Evolutionary conservation across 2,329 filamentous ascomycete species (phyloP), one percentile per base, ranked within the genome.

Genomic region (Cadophora sp.): DNA sequence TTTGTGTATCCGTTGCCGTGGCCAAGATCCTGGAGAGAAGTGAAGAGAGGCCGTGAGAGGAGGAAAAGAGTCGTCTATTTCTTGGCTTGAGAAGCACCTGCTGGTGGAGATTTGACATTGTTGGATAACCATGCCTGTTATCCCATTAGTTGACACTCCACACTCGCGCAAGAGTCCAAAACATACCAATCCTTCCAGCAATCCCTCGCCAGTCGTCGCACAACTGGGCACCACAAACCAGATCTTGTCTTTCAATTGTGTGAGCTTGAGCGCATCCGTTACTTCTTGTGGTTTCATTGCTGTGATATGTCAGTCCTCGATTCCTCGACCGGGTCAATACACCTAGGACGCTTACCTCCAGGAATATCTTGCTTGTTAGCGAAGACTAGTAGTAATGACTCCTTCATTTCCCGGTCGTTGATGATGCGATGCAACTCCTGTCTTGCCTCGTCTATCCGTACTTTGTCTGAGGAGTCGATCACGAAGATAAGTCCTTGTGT

Each of bases 401-500:
- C 95, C 83, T 96, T 94, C 89, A 98, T 95, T 86, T 99, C 96
- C 73, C 95, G 91, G 80, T 98, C 96, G 81, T 97, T 96, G 83
- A 98, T 93, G 83, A 98, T 98, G 79, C 95, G 92, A 84, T 97
- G 94, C 73, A 99, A 86, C 81, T 99, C 96, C 80, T 93, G 92
- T 76, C 91, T 89, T 66, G 96, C 96, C 83, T 98, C 96, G 67
- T 96, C 93, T 81, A 99, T 93, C 79, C 96, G 92, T 75, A 89
- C 90, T 73, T 91, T 92, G 82, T 98, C 96, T 77, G 93, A 96
- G 71, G 92, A 97, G 84, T 99, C 96, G 77, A 99, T 93, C 75
- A 99, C 96, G 84, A 98, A 99, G 83, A 99, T 97, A 76, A 99
- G 88, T 78, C 94, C 96, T 84, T 98, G 96, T 69, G 96, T 98